Conservation (phyloP, 495 filamentous ascomycete species). For the Aspergillus cavernicola region DNA sequence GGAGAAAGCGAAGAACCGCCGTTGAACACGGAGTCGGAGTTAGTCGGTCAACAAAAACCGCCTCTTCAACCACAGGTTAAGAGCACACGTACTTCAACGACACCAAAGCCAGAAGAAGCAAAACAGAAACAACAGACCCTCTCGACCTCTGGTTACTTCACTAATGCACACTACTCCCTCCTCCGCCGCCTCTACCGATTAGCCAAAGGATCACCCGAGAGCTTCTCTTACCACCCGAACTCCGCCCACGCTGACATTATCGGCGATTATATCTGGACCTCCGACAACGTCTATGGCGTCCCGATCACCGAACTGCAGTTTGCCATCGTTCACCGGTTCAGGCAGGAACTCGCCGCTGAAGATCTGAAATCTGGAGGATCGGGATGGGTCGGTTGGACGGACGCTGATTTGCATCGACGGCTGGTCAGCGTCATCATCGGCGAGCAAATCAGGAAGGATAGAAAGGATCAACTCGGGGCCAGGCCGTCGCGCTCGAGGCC, state of each 20-base stretch:
- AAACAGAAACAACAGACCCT: slow-evolving; percentile 19
- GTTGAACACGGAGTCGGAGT: neutral
- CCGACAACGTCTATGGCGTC: slow-evolving; percentile 40
- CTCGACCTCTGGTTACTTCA: slow-evolving; percentile 43
- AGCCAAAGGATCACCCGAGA: slow-evolving; percentile 37
- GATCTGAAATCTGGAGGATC: slow-evolving; percentile 38
- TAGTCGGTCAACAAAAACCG: neutral
- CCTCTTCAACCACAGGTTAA: neutral
- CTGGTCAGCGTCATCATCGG: slow-evolving; percentile 48
- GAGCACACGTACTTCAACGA: neutral
- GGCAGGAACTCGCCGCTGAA: slow-evolving; percentile 35
- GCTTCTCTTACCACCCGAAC: slow-evolving; percentile 37
- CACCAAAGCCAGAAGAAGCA: slow-evolving; percentile 8
- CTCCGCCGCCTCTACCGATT: slow-evolving; percentile 41
- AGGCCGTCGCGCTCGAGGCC: neutral
- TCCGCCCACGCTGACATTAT: slow-evolving; percentile 38
- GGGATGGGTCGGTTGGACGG: slow-evolving; percentile 43
- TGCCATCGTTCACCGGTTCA: slow-evolving; percentile 44
- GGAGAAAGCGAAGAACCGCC: neutral
- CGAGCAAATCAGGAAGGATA: slow-evolving; percentile 42
- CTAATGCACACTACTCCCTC: slow-evolving; percentile 40
- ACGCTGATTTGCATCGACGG: slow-evolving; percentile 43
- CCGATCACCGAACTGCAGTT: slow-evolving; percentile 46
- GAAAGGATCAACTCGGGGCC: slow-evolving; percentile 20
- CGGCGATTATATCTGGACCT: slow-evolving; percentile 47